Conservation (phyloP, 495 filamentous ascomycete species). For the Rostrohypoxylon terebratum region DNA sequence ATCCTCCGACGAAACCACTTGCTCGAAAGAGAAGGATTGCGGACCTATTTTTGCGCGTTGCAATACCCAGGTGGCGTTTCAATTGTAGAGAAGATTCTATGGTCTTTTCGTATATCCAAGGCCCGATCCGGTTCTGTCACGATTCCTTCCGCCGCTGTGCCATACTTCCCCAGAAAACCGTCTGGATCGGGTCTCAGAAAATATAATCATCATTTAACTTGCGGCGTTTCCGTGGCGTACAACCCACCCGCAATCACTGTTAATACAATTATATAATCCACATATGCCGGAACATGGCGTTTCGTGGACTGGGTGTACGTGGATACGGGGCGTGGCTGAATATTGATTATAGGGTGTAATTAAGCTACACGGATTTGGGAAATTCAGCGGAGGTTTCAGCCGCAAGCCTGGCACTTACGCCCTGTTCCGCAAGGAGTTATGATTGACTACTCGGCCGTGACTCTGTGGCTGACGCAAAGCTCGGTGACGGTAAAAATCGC, state of each 20-base stretch:
- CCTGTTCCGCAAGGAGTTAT: background rate
- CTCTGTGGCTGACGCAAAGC: conserved; percentile 20
- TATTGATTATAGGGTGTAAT: conserved; percentile 10
- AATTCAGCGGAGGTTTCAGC: conserved; percentile 19
- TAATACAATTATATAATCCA: conserved; percentile 23
- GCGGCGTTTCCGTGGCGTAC: background rate
- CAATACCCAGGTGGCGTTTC: conserved; percentile 10
- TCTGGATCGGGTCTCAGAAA: background rate
- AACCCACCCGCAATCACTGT: background rate
- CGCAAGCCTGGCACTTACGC: conserved; percentile 24
- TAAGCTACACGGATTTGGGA: conserved; percentile 11
- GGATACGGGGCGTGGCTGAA: background rate
- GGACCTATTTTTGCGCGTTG: conserved; percentile 9
- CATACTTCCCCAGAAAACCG: background rate
- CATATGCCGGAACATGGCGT: background rate
- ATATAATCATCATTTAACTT: background rate
- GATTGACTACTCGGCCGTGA: conserved; percentile 14
- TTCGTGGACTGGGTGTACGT: background rate
- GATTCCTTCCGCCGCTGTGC: background rate
- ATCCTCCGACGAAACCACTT: conserved; percentile 9
- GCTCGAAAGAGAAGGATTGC: conserved; percentile 17
- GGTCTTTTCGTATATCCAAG: background rate
- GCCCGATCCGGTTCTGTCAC: background rate
- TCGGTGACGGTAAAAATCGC: conserved; percentile 36
- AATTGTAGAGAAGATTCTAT: background rate